Base-by-base conservation (phyloP, 331 rosid genomes). In the Arachis monticola region DNA sequence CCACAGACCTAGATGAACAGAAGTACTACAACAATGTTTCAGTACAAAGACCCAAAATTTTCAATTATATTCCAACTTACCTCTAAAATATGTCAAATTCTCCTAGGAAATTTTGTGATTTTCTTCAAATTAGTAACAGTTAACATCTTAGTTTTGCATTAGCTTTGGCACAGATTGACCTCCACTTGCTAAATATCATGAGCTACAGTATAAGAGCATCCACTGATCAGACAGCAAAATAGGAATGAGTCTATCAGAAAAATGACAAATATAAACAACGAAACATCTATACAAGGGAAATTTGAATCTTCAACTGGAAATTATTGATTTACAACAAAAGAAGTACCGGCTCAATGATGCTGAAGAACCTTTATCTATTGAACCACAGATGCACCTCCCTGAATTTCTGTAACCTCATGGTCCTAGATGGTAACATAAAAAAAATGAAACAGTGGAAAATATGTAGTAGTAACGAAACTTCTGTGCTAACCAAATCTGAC, bases 371-470 rank as follows among this genome's bases (percentile, higher is more conserved):
- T 69, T 83, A 27, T 52, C 55, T 17, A 82, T 74, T 75, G 83
- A 83, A 40, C 22, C 61, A 64, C 8, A 48, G 58, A 60, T 66
- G 60, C 57, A 62, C 74, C 85, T 31, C 75, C 83, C 83, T 58
- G 85, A 74, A 91, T 87, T 81, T 88, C 88, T 46, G 75, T 85
- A 53, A 91, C 5, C 50, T 67, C 83, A 46, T 59, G 92, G 64
- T 88, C 85, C 93, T 91, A 84, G 65, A 69, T 8, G 60, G 65
- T 27, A 52, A 53, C 30, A 50, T 77, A 35, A 51, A 5, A 56
- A 56, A 69, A 67, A 63, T 35, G 45, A 72, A 77, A 67, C 17
- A 22, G 57, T 73, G 27, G 64, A 53, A 42, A 70, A 41, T n/a
- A 31, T 4, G 40, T 27, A 30, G 65, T 60, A 69, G 69, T 47